Evolutionary conservation across 805 yeast species (phyloP), one percentile per base, ranked within the genome.

Genomic region (Zygosaccharomyces bailii): DNA sequence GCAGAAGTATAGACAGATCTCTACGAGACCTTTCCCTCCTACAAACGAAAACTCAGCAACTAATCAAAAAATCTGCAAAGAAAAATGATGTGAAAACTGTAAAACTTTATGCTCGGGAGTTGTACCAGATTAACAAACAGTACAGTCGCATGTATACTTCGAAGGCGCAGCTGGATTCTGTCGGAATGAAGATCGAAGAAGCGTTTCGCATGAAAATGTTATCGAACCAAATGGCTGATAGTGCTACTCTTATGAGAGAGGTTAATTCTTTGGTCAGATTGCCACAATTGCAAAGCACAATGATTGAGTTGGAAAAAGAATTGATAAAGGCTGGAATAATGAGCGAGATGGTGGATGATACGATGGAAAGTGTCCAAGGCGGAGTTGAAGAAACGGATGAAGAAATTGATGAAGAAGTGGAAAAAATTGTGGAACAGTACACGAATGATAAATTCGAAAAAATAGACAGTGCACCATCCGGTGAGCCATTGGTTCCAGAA

Each of bases 261-360:
- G 93, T 93, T 43, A 90, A 88, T 61, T 75, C 75, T 35, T 70
- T 93, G 57, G 83, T 90, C 1, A 74, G 74, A 49, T 61, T 93
- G 42, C 97, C 98, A 0, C 89, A 84, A 52, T 67, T 93, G 42
- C 80, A 80, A 55, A 80, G 78, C 8, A 82, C 95, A 0, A 88
- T 91, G 86, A 84, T 84, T 57, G 95, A 84, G 54, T 68, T 93
- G 45, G 86, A 91, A 48, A 82, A 78, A 58, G 99, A 93, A 66
- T 73, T 91, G 55, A 81, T 86, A 79, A 85, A 83, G 64, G 78
- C 86, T 9, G 93, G 93, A 0, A 77, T 93, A 35, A 88, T 93
- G 43, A 87, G 86, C 53, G 99, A 93, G 61, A 93, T 93, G 98
- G 82, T 90, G 61, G 88, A 86, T 45, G 99, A 93, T 60, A 80